A percentile compares a stretch with the other conserved stretches of the same genome.
Evolutionary conservation across 2,329 filamentous ascomycete species (phyloP).

Genomic region (Pseudocercospora pini-densiflorae): DNA sequence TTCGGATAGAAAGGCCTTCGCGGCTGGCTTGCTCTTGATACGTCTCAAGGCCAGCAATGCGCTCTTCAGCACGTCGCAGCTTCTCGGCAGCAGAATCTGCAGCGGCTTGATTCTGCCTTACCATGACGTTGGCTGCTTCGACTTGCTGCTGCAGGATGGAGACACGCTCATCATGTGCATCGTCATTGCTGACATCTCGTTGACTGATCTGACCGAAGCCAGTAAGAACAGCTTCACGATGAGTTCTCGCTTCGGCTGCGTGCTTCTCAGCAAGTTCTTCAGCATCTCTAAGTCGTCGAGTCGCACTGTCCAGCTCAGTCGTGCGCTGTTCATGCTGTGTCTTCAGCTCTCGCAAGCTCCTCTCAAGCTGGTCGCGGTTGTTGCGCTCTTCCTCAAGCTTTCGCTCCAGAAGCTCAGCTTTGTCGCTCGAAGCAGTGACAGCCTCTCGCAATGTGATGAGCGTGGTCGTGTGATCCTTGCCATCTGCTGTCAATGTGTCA

Average conservation of each 20-base stretch:
- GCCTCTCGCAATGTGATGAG: constrained; percentile 78
- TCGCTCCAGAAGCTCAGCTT: constrained; percentile 74
- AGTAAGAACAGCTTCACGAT: constrained; percentile 79
- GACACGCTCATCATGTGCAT: constrained; percentile 68
- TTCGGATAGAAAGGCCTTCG: constrained; percentile 85
- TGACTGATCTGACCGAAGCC: constrained; percentile 76
- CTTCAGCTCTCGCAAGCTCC: constrained; percentile 75
- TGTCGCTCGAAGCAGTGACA: constrained; percentile 77
- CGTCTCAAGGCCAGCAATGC: constrained; percentile 92
- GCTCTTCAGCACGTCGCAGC: constrained; percentile 88
- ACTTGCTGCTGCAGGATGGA: constrained; percentile 79
- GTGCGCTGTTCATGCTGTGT: constrained; percentile 81
- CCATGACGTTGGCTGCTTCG: constrained; percentile 74
- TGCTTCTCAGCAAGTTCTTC: constrained; percentile 89
- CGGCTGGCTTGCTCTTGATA: constrained; percentile 97
- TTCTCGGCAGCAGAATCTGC: constrained; percentile 87
- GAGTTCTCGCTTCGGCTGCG: constrained; percentile 82
- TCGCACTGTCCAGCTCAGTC: constrained; percentile 74
- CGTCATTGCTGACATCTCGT: constrained; percentile 55
- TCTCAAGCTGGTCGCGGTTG: constrained; percentile 75
- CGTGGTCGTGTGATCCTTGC: constrained; percentile 71
- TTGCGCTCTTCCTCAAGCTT: constrained; percentile 82
- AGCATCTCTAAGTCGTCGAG: constrained; percentile 77
- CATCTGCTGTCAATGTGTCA: constrained; percentile 67
- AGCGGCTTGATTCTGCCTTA: constrained; percentile 86